phyloP scores from a whole-genome alignment of 139 green algal genomes.

The Coccomyxa sp. region DNA sequence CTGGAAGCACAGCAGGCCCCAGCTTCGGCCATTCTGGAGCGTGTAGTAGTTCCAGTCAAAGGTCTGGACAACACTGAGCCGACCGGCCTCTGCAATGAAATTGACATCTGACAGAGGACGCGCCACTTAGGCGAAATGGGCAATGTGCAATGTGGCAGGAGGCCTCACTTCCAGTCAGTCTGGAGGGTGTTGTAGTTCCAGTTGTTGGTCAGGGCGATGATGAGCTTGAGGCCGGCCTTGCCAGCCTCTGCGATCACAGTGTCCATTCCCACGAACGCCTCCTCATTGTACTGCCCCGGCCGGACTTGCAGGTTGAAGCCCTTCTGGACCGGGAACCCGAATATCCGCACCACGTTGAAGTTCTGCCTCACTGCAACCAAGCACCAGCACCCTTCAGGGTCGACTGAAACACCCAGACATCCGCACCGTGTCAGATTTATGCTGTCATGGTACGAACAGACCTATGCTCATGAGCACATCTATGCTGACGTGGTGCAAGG shows the following conservation, averaged over 20 bases:
- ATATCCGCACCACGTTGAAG: constrained; percentile 11
- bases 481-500: neutral
- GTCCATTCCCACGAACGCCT: neutral
- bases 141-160: no score
- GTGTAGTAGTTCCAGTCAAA: no score
- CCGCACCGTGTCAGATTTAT: neutral
- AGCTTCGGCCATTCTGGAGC: no score
- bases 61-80: no score
- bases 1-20: no score
- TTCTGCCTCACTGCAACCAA: neutral
- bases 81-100: no score
- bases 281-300: constrained; percentile 9
- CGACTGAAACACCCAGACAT: neutral
- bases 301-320: constrained; percentile 3
- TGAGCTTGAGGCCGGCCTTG: constrained; percentile 21
- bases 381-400: neutral
- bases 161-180: constrained; percentile 7
- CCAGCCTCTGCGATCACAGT: constrained; percentile 28
- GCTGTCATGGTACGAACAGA: neutral
- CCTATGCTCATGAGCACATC: neutral
- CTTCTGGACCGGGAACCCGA: constrained; percentile 8
- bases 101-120: no score
- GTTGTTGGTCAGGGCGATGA: constrained; percentile 45
- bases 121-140: no score
- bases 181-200: constrained; percentile 21